These are phyloP conservation scores for Geranium incanum DNA, from an alignment of 441 rosid genomes.

Conservation along the genomic window DNA sequence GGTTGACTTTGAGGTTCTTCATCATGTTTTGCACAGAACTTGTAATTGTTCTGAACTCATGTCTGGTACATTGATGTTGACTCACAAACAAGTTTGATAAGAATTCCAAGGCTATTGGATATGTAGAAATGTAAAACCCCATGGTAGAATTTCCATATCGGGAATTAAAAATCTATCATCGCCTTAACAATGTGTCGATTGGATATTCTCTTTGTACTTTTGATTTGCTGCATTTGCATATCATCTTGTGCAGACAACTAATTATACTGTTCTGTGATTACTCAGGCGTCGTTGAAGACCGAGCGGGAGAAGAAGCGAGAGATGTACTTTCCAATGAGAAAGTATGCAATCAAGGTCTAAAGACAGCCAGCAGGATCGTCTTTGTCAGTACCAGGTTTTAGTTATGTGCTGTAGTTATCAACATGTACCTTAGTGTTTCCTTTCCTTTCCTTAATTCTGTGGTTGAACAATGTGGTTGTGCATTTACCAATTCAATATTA, in stretches of 20 bases:
- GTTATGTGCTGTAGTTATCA: neutral
- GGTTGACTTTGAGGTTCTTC: neutral
- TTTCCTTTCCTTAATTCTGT: neutral
- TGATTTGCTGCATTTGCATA: too few species aligned
- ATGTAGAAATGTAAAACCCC: neutral
- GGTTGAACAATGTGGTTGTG: neutral
- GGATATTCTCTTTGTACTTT: neutral
- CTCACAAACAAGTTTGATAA: neutral
- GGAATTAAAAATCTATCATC: neutral
- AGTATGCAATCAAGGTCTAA: slow-evolving; percentile 62
- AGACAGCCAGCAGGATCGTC: neutral
- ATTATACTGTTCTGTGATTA: neutral
- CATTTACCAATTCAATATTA: neutral
- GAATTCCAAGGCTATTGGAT: neutral
- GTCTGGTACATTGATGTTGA: neutral
- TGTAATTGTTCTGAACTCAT: neutral
- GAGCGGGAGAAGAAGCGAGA: slow-evolving; percentile 63
- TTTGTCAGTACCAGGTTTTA: neutral
- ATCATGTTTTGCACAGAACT: neutral
- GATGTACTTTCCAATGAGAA: slow-evolving; percentile 58
- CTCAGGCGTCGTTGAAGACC: slow-evolving; percentile 53
- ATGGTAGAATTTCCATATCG: neutral
- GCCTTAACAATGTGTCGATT: neutral
- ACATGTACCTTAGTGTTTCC: neutral
- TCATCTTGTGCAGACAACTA: too few species aligned